Evolutionary conservation across 1,284 basidiomycete species (phyloP), one percentile per base, ranked within the genome.

Genomic region (Cryptococcus hybrid): DNA sequence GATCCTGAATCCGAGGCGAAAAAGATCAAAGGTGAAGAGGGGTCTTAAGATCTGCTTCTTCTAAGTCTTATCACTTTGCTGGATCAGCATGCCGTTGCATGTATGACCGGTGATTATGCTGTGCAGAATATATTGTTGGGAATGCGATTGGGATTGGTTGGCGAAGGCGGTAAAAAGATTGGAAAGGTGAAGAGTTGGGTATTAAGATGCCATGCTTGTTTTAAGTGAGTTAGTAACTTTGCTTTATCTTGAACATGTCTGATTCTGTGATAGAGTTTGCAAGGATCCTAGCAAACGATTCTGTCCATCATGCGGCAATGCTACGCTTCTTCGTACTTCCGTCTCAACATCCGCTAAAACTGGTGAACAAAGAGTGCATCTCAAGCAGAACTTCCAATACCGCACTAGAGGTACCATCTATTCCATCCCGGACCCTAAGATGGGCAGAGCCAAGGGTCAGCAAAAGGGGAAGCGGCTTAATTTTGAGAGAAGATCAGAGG

Each of bases 101-200:
- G 92, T 74, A 92, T 99, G 90, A 99, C 96, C 1, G 91, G 90
- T 42, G 96, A 99, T 84, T 99, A 93, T 78, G 96, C 96, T 12
- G 96, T 99, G 85, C 96, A 99, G 79, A 99, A 99, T 72, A 92
- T 99, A 11, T 79, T 97, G 58, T 79, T 99, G 54, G 94, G 97
- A 74, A 96, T 99, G 90, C 90, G 90, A 0, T 79, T 99, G 55
- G 88, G 87, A 61, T 82, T 99, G 35, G 87, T 99, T n/a, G 88
- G 92, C 12, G 84, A 89, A 15, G 92, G 94, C 65, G 96, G 96
- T 7, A 91, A 88, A 79, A 84, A 86, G 66, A 95, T 99, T 61
- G 84, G 88, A 64, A 88, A 86, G 65, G 88, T 99, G 37, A 93
- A 95, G 80, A 97, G 87, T 61, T 99, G 92, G 90, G 92, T 98